Evolutionary conservation across 345 rosid species (phyloP).

Genomic region (Eucalyptus regnans): DNA sequence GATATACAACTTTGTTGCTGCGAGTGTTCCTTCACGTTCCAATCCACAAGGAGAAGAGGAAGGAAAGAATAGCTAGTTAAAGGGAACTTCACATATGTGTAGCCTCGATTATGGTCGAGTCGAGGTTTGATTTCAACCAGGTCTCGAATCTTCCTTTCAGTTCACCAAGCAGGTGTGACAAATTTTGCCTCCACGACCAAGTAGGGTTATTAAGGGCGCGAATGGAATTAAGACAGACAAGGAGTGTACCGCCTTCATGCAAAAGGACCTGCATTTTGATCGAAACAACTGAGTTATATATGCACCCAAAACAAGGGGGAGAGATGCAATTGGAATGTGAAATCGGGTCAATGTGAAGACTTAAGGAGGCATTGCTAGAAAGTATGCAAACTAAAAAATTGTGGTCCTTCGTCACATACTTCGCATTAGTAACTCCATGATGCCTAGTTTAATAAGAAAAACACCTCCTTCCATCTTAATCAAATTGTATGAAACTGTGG

Average conservation of each 20-base stretch:
- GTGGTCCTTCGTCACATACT: not conserved
- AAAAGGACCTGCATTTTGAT: constrained; percentile 56
- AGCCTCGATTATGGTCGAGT: constrained; percentile 12
- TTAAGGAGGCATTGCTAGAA: not conserved
- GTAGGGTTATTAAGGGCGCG: constrained; percentile 75
- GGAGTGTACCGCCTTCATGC: constrained; percentile 92
- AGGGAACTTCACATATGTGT: constrained; percentile 9
- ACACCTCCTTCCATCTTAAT: not conserved
- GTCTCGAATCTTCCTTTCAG: constrained; percentile 15
- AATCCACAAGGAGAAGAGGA: not conserved
- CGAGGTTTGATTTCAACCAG: not conserved
- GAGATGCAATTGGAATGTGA: not conserved
- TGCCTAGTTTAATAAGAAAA: not conserved
- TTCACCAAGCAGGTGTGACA: constrained; percentile 16
- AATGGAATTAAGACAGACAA: constrained; percentile 79
- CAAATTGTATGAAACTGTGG: not conserved
- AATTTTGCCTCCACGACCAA: constrained; percentile 76
- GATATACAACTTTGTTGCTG: not conserved
- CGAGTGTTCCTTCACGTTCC: not conserved
- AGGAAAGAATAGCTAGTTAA: not conserved
- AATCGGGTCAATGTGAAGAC: not conserved
- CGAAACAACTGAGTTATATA: too few species aligned
- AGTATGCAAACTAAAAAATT: not conserved
- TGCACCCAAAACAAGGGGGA: not conserved
- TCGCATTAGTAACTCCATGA: not conserved